Conservation (phyloP, 805 yeast species). For the Hyphopichia homilentoma region DNA sequence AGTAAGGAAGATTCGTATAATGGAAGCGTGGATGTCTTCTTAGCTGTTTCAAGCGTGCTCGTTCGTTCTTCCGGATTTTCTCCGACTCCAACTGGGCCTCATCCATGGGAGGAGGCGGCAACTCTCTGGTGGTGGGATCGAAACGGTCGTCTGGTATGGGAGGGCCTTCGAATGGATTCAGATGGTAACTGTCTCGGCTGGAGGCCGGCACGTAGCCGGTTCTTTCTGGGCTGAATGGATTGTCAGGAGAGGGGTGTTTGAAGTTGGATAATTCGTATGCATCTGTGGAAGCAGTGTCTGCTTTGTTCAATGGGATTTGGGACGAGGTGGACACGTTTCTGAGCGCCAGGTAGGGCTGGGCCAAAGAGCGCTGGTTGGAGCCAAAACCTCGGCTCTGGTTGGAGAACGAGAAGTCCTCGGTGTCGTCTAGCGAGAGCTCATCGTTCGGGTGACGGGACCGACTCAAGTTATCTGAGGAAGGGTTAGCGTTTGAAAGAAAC, state of each 20-base stretch:
- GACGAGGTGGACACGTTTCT: neutral
- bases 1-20: slow-evolving; percentile 37
- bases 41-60: slow-evolving; percentile 20
- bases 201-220: neutral
- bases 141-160: slow-evolving; percentile 5
- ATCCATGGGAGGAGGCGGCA: slow-evolving; percentile 3
- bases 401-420: neutral
- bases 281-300: slow-evolving; percentile 3
- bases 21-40: slow-evolving; percentile 29
- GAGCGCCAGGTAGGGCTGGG: neutral
- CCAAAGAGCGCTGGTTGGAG: too few relatives aligned
- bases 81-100: slow-evolving; percentile 9
- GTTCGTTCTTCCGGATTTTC: slow-evolving; percentile 16
- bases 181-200: neutral
- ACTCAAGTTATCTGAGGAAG: slow-evolving; percentile 7
- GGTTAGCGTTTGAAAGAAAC: slow-evolving; percentile 15
- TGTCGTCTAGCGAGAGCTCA: neutral
- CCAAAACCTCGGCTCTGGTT: neutral
- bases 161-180: slow-evolving; percentile 4
- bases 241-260: neutral
- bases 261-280: slow-evolving; percentile 7
- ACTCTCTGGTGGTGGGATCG: slow-evolving; percentile 3
- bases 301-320: neutral
- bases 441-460: neutral
- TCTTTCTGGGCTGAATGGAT: neutral